Base-by-base conservation (phyloP, 345 rosid genomes). In the Angophora floribunda region DNA sequence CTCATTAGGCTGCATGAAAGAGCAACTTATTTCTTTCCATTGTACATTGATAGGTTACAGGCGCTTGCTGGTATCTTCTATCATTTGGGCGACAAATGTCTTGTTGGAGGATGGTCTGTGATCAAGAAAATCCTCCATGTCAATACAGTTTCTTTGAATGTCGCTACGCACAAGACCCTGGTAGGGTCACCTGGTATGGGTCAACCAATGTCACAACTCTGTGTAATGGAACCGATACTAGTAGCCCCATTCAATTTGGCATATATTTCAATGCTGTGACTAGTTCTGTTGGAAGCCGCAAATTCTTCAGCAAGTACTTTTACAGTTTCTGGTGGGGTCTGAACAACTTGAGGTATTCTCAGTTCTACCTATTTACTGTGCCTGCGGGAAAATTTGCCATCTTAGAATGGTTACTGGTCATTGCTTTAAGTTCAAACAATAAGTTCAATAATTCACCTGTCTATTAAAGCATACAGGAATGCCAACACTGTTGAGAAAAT, bases 281-380 rank as follows among this genome's bases (percentile, higher is more conserved):
- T 16, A 85, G 87, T 32, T 85, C 75, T 36, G 85, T 90, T 2
- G 89, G 88, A 53, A 90, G 91, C 63, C 59, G 91, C 49, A 55
- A 78, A 12, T 93, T 93, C 86, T 44, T 88, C 24, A 86, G 88
- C 87, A 93, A 93, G 91, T 93, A 93, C 86, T 89, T 91, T 78
- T 93, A 90, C 87, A 91, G 93, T 88, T 88, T 91, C 12, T 93
- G 92, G 94, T 93, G 94, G 94, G 94, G 94, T 80, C 86, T 93
- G 63, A 91, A 93, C 89, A 92, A 91, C 89, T 49, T 93, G 86
- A 93, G 93, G 94, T 91, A 85, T 36, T 75, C 84, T 75, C 84
- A 75, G 14, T 75, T 75, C 84, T 75, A 75, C 28, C 10, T 41
- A 44, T 36, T 75, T 75, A 75, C 49, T 19, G 49, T 44, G 49